Base-by-base conservation (phyloP, 495 filamentous ascomycete species). In the Daldinia bambusicola region DNA sequence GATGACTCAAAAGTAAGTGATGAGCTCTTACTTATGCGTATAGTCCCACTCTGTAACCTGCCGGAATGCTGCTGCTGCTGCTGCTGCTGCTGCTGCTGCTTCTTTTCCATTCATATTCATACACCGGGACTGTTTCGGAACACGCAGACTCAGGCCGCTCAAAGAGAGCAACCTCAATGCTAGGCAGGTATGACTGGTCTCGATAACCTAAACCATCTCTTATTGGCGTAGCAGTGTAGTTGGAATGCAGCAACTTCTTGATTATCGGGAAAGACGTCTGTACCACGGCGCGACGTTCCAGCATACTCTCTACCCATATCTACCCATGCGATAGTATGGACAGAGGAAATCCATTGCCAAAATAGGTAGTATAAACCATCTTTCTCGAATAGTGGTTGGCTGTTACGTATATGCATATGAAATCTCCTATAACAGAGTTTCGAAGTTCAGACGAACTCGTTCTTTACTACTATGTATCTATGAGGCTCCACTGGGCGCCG, bases 401-500 rank as follows among this genome's bases (percentile, higher is more conserved):
- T 50, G 41, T 22, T 32, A 32, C 38, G 63, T 56, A 48, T 64
- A 56, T 64, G 37, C 38, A 31, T 31, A 55, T 50, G 18, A 30
- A 58, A 58, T 32, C 18, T 59, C 32, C 55, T 60, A 63, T 66
- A 63, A 41, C 38, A 69, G 41, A 43, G 61, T 58, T 53, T 16
- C 14, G 16, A 41, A 67, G 43, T 63, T 74, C 55, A 67, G 67
- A 72, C 71, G 56, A 70, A 68, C 52, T 66, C 67, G 61, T 63
- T 70, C 64, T 45, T 22, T 38, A 57, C 36, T 20, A 40, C 13
- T 57, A 38, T 32, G 30, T 40, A 40, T 10, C 20, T 63, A 52
- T 63, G 72, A 72, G 66, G 67, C 71, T 70, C 71, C 70, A 71
- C 66, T 60, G 63, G 36, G 41, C 34, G 60, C 74, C 63, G 61